A percentile compares a stretch with the other conserved stretches of the same genome.
phyloP scores from a whole-genome alignment of 345 rosid species.

The Lenwebbia sp. region DNA sequence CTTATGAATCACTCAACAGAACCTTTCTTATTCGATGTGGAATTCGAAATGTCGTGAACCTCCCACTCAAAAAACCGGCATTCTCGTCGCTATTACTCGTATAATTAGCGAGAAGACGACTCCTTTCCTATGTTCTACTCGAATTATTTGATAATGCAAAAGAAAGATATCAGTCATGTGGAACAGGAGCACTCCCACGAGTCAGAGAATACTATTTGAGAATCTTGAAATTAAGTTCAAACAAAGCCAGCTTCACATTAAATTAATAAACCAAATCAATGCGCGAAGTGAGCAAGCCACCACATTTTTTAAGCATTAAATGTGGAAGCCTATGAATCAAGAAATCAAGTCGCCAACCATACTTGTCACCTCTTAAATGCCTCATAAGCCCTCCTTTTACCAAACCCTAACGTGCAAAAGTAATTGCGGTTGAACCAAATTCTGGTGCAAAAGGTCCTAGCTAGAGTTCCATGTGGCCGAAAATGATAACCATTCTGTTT shows the following conservation, averaged over 20 bases:
- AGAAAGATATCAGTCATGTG: background rate
- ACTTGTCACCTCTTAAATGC: background rate
- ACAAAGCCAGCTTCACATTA: background rate
- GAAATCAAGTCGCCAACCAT: background rate
- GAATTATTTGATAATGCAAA: background rate
- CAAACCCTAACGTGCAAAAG: background rate
- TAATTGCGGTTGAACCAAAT: background rate
- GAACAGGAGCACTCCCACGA: background rate
- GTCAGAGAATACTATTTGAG: background rate
- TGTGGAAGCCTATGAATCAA: background rate
- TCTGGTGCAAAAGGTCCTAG: background rate
- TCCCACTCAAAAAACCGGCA: accelerated
- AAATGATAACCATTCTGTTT: too few species aligned
- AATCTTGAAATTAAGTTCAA: background rate
- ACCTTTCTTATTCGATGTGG: background rate
- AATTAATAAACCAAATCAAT: background rate
- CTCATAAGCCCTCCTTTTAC: background rate
- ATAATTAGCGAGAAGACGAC: background rate
- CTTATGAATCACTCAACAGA: background rate
- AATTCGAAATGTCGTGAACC: background rate
- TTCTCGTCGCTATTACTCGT: background rate
- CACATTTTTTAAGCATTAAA: background rate
- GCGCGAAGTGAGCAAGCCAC: background rate
- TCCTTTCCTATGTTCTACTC: background rate
- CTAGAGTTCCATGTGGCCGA: background rate